Conservation (phyloP, 345 rosid species). For the Acer saccharum region DNA sequence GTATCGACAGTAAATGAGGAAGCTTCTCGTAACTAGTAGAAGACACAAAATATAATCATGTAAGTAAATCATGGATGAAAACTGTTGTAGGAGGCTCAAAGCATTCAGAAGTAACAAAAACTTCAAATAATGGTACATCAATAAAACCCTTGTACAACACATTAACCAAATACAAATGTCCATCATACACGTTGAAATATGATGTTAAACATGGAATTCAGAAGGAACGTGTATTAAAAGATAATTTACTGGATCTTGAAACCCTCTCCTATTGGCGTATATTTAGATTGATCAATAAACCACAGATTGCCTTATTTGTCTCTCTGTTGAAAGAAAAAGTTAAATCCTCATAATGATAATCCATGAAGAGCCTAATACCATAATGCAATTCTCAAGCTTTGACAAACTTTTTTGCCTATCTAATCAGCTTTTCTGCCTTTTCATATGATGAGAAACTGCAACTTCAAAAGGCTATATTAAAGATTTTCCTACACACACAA, state of each 20-base stretch:
- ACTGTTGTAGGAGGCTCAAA: neutral
- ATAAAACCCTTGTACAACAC: too few species aligned
- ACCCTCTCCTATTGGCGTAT: slow-evolving; percentile 32
- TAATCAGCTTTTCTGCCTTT: neutral
- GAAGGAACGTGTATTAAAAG: slow-evolving; percentile 16
- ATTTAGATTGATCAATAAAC: slow-evolving; percentile 58
- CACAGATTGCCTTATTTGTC: slow-evolving; percentile 86
- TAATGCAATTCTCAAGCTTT: neutral
- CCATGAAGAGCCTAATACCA: too few species aligned
- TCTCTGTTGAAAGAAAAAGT: slow-evolving; percentile 58
- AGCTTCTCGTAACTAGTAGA: slow-evolving; percentile 39
- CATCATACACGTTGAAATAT: too few species aligned
- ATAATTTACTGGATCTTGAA: slow-evolving; percentile 27
- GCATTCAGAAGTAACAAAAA: too few species aligned
- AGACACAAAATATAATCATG: neutral
- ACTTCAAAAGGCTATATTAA: neutral
- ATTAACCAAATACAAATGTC: too few species aligned
- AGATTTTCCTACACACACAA: too few species aligned
- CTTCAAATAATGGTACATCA: too few species aligned
- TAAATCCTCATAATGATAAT: too few species aligned
- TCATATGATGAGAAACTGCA: neutral
- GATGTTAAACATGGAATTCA: too few species aligned
- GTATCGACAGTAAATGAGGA: slow-evolving; percentile 34
- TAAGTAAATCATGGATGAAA: neutral
- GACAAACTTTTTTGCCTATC: neutral